Conservation (phyloP, 2,329 filamentous ascomycete genomes). For the Orbilia ellipsospora region DNA sequence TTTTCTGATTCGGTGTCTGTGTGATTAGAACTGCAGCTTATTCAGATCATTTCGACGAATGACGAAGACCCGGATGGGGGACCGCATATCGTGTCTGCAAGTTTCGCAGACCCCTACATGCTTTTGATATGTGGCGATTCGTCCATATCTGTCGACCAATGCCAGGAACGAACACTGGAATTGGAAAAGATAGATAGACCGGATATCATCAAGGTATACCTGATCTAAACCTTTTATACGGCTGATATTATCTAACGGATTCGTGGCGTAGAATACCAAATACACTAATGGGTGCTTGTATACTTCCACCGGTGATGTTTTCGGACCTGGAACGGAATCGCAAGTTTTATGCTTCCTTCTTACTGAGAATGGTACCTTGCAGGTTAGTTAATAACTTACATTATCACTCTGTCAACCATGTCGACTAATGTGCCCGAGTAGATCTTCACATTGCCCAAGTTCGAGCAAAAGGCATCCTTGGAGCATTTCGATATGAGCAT, state of each 20-base stretch:
- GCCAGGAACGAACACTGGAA: constrained; percentile 79
- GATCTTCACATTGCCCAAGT: constrained; percentile 80
- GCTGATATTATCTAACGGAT: not conserved
- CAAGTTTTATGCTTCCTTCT: constrained; percentile 74
- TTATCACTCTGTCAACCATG: not conserved
- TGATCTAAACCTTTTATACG: not conserved
- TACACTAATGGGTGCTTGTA: constrained; percentile 90
- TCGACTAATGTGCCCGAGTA: constrained; percentile 61
- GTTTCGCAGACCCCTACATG: constrained; percentile 87
- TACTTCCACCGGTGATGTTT: constrained; percentile 71
- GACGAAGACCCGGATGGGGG: constrained; percentile 89
- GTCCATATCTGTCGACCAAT: constrained; percentile 80
- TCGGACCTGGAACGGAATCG: constrained; percentile 62
- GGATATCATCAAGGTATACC: constrained; percentile 46
- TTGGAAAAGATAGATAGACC: constrained; percentile 75
- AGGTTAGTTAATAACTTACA: constrained; percentile 68
- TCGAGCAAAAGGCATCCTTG: constrained; percentile 64
- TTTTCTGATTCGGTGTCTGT: constrained; percentile 59
- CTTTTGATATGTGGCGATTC: constrained; percentile 85
- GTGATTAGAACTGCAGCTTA: constrained; percentile 78
- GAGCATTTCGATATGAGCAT: constrained; percentile 54
- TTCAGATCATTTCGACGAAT: constrained; percentile 90
- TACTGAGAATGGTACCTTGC: constrained; percentile 76
- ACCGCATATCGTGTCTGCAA: constrained; percentile 79
- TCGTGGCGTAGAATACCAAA: constrained; percentile 67